Percentiles rank a stretch among this genome's conserved stretches.
Conservation (phyloP, 2,329 filamentous ascomycete genomes). For the Juglanconis juglandina region DNA sequence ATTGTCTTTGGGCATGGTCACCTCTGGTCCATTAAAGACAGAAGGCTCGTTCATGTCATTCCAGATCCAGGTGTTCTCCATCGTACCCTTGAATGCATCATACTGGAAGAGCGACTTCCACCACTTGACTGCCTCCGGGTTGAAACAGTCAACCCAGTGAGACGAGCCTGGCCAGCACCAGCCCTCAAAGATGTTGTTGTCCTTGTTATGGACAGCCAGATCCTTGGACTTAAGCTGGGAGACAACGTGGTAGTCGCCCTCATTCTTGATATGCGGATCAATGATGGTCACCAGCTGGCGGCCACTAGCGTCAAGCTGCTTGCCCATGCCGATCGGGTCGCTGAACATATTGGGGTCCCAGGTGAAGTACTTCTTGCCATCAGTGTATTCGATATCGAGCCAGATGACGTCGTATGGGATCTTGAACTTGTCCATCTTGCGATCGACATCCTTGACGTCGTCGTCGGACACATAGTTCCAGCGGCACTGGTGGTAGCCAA, state of each 20-base stretch:
- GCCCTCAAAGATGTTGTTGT: slow-evolving; percentile 83
- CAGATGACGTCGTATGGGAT: slow-evolving; percentile 99
- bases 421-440: slow-evolving; percentile 90
- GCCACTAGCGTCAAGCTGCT: slow-evolving; percentile 80
- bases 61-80: slow-evolving; percentile 89
- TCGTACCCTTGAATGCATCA: slow-evolving; percentile 79
- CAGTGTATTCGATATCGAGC: slow-evolving; percentile 97
- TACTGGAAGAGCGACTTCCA: slow-evolving; percentile 89
- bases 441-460: slow-evolving; percentile 93
- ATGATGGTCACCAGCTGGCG: slow-evolving; percentile 93
- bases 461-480: slow-evolving; percentile 99
- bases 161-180: slow-evolving; percentile 99
- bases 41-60: slow-evolving; percentile 99
- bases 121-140: slow-evolving; percentile 86
- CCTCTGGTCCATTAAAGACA: slow-evolving; percentile 97
- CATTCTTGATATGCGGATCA: slow-evolving; percentile 96
- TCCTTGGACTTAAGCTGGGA: slow-evolving; percentile 81
- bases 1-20: slow-evolving; percentile 98
- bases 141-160: slow-evolving; percentile 95
- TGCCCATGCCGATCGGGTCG: slow-evolving; percentile 80
- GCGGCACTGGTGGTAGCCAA: slow-evolving; percentile 94
- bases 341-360: slow-evolving; percentile 89
- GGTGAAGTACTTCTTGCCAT: slow-evolving; percentile 97
- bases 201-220: slow-evolving; percentile 84
- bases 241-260: slow-evolving; percentile 70